Evolutionary conservation across 1,284 basidiomycete genomes (phyloP).

Genomic region (Apiotrichum sp.): DNA sequence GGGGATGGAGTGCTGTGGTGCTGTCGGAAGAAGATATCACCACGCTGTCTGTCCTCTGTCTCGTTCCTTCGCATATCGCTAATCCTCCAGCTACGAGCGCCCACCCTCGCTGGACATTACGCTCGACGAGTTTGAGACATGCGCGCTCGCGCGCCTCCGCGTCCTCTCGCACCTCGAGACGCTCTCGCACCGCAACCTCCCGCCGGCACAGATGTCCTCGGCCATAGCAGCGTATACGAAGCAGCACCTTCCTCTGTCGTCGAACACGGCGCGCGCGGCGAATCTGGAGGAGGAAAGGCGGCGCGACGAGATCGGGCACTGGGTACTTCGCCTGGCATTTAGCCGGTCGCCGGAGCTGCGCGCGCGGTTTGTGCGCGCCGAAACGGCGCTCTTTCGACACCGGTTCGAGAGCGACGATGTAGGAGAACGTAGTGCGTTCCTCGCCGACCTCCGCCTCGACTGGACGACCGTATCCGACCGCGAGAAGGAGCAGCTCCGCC

Average conservation of each 20-base stretch:
- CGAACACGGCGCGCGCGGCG: conserved; percentile 54
- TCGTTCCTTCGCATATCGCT: neutral
- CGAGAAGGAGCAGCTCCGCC: conserved; percentile 26
- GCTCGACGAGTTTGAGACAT: conserved; percentile 91
- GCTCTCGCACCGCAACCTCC: conserved; percentile 48
- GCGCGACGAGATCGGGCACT: conserved; percentile 89
- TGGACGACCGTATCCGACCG: conserved; percentile 51
- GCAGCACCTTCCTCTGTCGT: conserved; percentile 54
- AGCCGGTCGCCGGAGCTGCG: conserved; percentile 84
- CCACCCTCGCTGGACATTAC: conserved; percentile 86
- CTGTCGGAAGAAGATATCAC: too few relatives aligned
- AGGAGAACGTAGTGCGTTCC: conserved; percentile 63
- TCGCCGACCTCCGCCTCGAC: conserved; percentile 68
- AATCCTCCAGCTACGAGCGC: conserved; percentile 63
- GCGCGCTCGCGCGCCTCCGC: conserved; percentile 75
- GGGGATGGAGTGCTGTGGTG: too few relatives aligned
- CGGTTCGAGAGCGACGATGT: conserved; percentile 69
- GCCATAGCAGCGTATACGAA: conserved; percentile 39
- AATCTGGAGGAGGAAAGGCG: conserved; percentile 63
- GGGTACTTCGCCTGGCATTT: conserved; percentile 89
- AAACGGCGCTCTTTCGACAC: conserved; percentile 75
- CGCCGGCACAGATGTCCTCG: conserved; percentile 30
- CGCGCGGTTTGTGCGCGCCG: conserved; percentile 81
- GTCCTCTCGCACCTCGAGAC: conserved; percentile 94
- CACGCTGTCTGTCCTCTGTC: neutral